Evolutionary conservation across 495 filamentous ascomycete species (phyloP), one percentile per base, ranked within the genome.

Genomic region (Neurospora cerealis): DNA sequence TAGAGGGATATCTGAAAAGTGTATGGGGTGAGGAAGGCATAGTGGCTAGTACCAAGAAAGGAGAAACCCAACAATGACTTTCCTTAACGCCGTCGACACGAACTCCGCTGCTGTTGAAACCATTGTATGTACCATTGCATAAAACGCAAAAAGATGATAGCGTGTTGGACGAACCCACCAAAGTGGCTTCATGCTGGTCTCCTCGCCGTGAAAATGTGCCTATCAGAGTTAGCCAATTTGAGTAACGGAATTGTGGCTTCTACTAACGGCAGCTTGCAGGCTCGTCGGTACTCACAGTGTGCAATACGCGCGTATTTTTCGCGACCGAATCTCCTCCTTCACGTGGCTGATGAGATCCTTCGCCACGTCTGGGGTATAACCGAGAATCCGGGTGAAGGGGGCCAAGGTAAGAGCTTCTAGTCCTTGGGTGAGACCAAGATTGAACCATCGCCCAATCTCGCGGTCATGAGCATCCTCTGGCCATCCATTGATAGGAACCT

Each of bases 361-460:
- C 48, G 97, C 90, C 73, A 92, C 87, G n/a, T 90, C 85, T n/a
- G 85, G 73, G 9, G 88, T 83, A 88, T 90, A 95, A 28, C 83
- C 82, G 70, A 87, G 85, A 15, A 90, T 87, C 73, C 93, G 86
- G 42, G 86, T 91, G 77, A 98, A 87, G 5, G 95, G 91, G 1
- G 88, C 94, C 76, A 97, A 78, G 73, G 89, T 91, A 54, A 96
- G 81, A 9, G 90, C 89, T 73, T 95, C 89, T 60, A 97, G 84
- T 19, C 92, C 93, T 75, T 91, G 87, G 3, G 85, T 89, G 69
- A 96, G 80, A 15, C 89, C 92, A 24, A 96, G 83, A 77, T 94
- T 93, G 80, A 96, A 97, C 95, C 95, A 97, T 34, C 89, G 86
- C 37, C 92, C 93, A 32, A 93, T 87, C 69, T 92, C 89, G 73